Evolutionary conservation across 192 early-diverging fungal genomes (phyloP), one percentile per base, ranked within the genome.

Genomic region (Endogone sp.): DNA sequence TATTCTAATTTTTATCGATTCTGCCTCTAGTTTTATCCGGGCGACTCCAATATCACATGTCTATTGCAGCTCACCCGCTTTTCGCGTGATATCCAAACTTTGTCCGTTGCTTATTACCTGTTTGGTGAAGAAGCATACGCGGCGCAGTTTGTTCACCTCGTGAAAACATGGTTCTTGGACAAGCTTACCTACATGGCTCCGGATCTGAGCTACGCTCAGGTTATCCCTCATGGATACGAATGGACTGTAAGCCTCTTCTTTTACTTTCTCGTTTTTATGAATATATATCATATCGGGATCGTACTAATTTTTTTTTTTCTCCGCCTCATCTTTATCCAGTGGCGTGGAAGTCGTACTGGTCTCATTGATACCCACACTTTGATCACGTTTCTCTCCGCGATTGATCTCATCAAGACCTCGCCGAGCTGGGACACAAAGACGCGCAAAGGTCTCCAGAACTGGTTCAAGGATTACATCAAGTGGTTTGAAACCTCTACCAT

Each of bases 1-100:
- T 22, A 22, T 16, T 64, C n/a, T n/a, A n/a, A n/a, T n/a, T n/a
- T n/a, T n/a, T n/a, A n/a, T n/a, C n/a, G n/a, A n/a, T n/a, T n/a
- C n/a, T n/a, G n/a, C n/a, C 32, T 56, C 29, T 57, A 67, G 65
- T 58, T 68, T 27, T 61, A 68, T 57, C 67, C 67, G 22, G 67
- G 32, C 2, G 67, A 37, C 11, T 37, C 29, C n/a, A 60, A 56
- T 23, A 28, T 68, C n/a, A 68, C 59, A 16, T 60, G 58, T 6
- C 58, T 57, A 3, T 59, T 49, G 29, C 27, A 27, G 27, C 31
- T 68, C 27, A 68, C 56, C 20, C 49, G 61, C 59, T 28, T 68
- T 10, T 60, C 61, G 11, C 26, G 57, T 29, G 59, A 68, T 30
- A 59, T 29, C 8, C 25, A 61, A 27, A 59, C 57, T n/a, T 37